These are phyloP conservation scores for Curvularia spicifera DNA, from an alignment of 2,329 filamentous ascomycete genomes.

Conservation along the genomic window DNA sequence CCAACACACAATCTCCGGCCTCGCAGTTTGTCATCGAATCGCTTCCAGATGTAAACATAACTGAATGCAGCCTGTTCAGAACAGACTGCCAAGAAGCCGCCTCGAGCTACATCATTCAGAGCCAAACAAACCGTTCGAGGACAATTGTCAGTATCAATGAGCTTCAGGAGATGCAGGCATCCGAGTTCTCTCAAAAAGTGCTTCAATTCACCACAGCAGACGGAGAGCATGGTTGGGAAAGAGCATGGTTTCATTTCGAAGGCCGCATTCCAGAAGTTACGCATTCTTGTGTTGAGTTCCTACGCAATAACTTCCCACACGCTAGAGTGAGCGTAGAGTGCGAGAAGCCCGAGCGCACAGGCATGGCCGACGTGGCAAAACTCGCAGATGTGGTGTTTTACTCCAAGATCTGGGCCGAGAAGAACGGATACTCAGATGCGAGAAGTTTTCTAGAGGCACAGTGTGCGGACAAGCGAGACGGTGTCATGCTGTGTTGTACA, in stretches of 20 bases:
- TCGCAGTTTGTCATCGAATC: conserved; percentile 61
- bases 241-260: conserved; percentile 75
- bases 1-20: conserved; percentile 59
- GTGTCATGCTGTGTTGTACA: conserved; percentile 62
- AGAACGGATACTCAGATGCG: conserved; percentile 17
- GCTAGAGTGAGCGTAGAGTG: conserved; percentile 71
- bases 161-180: conserved; percentile 69
- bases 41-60: conserved; percentile 59
- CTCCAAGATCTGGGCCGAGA: conserved; percentile 72
- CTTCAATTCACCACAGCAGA: neutral
- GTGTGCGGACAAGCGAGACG: conserved; percentile 36
- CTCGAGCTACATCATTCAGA: conserved; percentile 73
- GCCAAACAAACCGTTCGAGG: conserved; percentile 63
- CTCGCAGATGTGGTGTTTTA: conserved; percentile 76
- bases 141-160: conserved; percentile 75
- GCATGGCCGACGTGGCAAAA: conserved; percentile 65
- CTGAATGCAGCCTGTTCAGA: conserved; percentile 64
- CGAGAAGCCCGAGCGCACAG: conserved; percentile 70
- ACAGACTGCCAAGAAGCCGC: conserved; percentile 62
- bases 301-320: conserved; percentile 44
- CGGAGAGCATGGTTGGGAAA: neutral
- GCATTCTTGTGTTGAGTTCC: conserved; percentile 66
- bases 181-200: conserved; percentile 60
- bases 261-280: conserved; percentile 70
- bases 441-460: conserved; percentile 44